phyloP scores from a whole-genome alignment of 148 eudicot genomes.

The Rhododendron henanense region DNA sequence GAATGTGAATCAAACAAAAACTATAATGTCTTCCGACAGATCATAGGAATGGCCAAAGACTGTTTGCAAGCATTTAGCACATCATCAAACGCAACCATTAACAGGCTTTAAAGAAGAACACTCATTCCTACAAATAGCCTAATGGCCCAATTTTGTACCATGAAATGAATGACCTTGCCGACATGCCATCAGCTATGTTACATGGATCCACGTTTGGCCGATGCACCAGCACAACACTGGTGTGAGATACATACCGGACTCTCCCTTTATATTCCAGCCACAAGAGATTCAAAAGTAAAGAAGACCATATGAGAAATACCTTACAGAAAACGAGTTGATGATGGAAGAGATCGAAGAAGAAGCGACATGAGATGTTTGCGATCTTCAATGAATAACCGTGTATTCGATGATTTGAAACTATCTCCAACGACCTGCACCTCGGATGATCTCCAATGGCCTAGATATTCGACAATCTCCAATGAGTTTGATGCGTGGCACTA shows the following conservation, averaged over 20 bases:
- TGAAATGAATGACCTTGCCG: neutral
- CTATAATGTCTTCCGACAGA: neutral
- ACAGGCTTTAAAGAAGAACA: neutral
- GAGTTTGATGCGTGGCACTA: too few species aligned
- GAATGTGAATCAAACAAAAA: neutral
- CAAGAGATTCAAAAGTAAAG: neutral
- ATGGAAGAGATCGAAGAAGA: too few species aligned
- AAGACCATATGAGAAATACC: neutral
- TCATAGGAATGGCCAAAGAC: neutral
- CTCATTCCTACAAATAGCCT: neutral
- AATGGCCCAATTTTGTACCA: neutral
- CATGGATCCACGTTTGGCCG: neutral
- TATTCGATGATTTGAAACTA: too few species aligned
- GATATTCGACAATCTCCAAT: too few species aligned
- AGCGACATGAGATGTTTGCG: too few species aligned
- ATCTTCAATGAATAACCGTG: too few species aligned
- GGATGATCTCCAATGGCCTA: too few species aligned
- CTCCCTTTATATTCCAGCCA: neutral
- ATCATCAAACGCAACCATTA: neutral
- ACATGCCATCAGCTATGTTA: too few species aligned
- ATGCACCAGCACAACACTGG: neutral
- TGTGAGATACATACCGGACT: neutral
- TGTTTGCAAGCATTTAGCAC: neutral
- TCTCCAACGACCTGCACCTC: too few species aligned
- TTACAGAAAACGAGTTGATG: neutral